phyloP scores from a whole-genome alignment of 2,329 filamentous ascomycete species.

The Colletotrichum graminicola region DNA sequence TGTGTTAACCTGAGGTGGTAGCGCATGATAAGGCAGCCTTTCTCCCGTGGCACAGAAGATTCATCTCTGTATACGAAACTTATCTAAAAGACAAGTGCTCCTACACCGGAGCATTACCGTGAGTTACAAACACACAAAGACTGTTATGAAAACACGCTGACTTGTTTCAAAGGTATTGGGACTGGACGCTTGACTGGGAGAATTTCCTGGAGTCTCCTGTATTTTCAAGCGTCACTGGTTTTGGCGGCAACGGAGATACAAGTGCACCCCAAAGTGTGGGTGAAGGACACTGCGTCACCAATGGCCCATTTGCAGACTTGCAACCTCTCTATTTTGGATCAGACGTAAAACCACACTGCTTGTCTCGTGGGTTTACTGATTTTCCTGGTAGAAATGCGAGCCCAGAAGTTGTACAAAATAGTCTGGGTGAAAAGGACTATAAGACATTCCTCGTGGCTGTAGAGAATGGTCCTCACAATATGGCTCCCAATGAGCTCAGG shows the following conservation, averaged over 20 bases:
- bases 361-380: neutral
- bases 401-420: neutral
- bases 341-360: neutral
- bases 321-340: neutral
- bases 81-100: neutral
- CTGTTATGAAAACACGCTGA: neutral
- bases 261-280: neutral
- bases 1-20: neutral
- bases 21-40: neutral
- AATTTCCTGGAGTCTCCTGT: neutral
- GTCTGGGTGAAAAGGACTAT: neutral
- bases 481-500: neutral
- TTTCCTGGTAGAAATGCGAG: neutral
- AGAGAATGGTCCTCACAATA: neutral
- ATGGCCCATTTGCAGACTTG: neutral
- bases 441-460: neutral
- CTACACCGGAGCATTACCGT: neutral
- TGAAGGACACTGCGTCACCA: neutral
- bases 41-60: neutral
- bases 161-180: neutral
- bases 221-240: neutral
- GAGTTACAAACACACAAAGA: neutral
- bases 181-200: neutral
- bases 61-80: neutral
- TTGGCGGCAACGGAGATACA: neutral